These are phyloP conservation scores for Triglochin maritima DNA, from an alignment of 106 monocot genomes.

Conservation along the genomic window DNA sequence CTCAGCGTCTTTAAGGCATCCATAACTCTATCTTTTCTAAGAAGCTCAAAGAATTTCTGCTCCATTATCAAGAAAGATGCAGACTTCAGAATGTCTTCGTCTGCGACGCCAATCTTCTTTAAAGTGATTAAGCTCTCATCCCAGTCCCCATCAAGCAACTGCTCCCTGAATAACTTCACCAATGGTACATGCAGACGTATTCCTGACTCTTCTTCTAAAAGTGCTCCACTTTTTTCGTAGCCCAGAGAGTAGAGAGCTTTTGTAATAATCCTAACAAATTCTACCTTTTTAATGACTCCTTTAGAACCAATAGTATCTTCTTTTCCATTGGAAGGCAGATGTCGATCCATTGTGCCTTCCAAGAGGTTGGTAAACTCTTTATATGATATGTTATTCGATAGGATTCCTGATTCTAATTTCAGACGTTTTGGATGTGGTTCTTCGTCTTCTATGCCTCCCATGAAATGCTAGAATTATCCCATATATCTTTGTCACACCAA, in stretches of 20 bases:
- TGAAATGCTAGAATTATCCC: conserved; percentile 36
- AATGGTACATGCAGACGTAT: conserved; percentile 18
- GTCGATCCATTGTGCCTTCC: conserved; percentile 9
- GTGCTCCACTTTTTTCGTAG: conserved; percentile 31
- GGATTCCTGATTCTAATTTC: no score
- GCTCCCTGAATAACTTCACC: conserved; percentile 24
- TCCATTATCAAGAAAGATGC: conserved; percentile 33
- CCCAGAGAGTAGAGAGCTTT: conserved; percentile 38
- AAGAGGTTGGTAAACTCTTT: conserved; percentile 1
- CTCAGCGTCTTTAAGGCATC: conserved; percentile 33
- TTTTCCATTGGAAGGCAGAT: conserved; percentile 17
- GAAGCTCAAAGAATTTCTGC: conserved; percentile 32
- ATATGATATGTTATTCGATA: conserved; percentile 3
- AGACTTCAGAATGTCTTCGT: conserved; percentile 23
- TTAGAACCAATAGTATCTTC: conserved; percentile 21
- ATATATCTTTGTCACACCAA: conserved; percentile 1
- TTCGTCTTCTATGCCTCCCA: conserved; percentile 27
- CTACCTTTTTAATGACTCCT: conserved; percentile 25
- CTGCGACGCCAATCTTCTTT: conserved; percentile 14
- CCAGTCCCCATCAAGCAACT: conserved; percentile 33
- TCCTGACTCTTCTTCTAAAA: conserved; percentile 37
- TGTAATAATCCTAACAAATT: conserved; percentile 33
- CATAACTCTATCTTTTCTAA: conserved; percentile 18
- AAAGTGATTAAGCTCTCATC: conserved; percentile 23
- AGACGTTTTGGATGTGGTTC: conserved; percentile 10